Conservation (phyloP, 306 rosid species). For the Dalbergia oliveri region DNA sequence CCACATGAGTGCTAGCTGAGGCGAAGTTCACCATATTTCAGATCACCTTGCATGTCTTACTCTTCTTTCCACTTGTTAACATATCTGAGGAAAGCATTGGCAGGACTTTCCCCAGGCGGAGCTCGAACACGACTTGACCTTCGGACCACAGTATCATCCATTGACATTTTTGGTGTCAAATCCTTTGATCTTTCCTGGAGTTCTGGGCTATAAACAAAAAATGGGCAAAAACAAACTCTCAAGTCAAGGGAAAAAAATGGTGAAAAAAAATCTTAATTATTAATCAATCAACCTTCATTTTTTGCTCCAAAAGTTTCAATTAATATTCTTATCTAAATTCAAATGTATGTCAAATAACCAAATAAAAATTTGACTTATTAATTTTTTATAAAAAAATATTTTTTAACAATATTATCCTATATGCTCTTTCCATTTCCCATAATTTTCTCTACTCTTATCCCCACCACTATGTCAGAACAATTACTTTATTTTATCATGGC, state of each 20-base stretch:
- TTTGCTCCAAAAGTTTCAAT: background rate
- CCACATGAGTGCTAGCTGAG: too few species aligned
- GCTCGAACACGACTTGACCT: conserved; percentile 96
- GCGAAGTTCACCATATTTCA: too few species aligned
- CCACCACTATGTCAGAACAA: too few species aligned
- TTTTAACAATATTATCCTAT: too few species aligned
- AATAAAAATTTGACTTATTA: too few species aligned
- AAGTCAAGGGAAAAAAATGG: background rate
- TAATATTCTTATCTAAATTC: background rate
- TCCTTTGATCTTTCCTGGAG: conserved; percentile 76
- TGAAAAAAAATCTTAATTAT: conserved; percentile 4
- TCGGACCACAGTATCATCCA: conserved; percentile 78
- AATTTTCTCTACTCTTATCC: too few species aligned
- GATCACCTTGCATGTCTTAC: background rate
- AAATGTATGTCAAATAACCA: background rate
- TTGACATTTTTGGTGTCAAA: conserved; percentile 55
- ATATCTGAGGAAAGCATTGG: conserved; percentile 80
- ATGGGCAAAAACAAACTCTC: conserved; percentile 4
- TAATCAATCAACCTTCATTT: background rate
- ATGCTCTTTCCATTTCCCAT: too few species aligned
- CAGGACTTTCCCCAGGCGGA: conserved; percentile 83
- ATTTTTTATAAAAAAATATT: too few species aligned
- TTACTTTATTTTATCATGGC: background rate
- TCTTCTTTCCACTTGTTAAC: conserved; percentile 92
- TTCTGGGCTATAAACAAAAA: conserved; percentile 58